Evolutionary conservation across 352 stramenopile genomes (phyloP).

Genomic region (Paralagenidium karlingii): DNA sequence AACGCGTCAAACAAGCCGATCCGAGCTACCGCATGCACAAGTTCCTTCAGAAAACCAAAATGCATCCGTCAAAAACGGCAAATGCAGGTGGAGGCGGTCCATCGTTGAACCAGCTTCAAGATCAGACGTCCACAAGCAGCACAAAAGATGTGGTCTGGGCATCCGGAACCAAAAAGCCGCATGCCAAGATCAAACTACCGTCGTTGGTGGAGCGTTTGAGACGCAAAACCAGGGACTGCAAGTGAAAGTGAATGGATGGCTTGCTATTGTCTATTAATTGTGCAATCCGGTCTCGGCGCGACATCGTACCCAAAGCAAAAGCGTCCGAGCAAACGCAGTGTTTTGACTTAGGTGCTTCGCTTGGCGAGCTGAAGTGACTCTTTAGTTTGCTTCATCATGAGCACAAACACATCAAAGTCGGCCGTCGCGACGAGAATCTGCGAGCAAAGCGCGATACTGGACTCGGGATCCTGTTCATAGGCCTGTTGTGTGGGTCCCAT

Average conservation of each 20-base stretch:
- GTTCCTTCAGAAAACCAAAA: slow-evolving; percentile 18
- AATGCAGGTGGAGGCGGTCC: no score
- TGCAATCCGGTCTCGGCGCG: no score
- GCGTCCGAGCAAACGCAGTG: no score
- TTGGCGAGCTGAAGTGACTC: slow-evolving; percentile 46
- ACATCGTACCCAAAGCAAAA: no score
- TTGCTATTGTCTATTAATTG: no score
- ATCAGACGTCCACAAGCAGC: no score
- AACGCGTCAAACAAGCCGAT: slow-evolving; percentile 26
- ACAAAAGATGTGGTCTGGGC: no score
- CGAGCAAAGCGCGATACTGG: slow-evolving; percentile 49
- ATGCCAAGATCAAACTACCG: slow-evolving; percentile 50
- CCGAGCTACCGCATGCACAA: slow-evolving; percentile 44
- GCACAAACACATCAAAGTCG: slow-evolving; percentile 69
- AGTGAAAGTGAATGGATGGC: slow-evolving; percentile 7
- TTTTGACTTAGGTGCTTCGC: slow-evolving; percentile 10
- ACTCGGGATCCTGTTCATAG: slow-evolving; percentile 42
- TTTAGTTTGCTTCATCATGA: slow-evolving; percentile 79
- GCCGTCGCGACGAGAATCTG: slow-evolving; percentile 66
- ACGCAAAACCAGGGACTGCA: slow-evolving; percentile 42
- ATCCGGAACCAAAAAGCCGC: slow-evolving; percentile 29
- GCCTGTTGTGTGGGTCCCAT: slow-evolving; percentile 10
- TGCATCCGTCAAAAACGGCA: no score
- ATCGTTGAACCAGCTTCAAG: no score
- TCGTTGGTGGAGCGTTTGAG: slow-evolving; percentile 60